phyloP scores from a whole-genome alignment of 192 early-diverging fungal species.

The Chytriomyces sp. region DNA sequence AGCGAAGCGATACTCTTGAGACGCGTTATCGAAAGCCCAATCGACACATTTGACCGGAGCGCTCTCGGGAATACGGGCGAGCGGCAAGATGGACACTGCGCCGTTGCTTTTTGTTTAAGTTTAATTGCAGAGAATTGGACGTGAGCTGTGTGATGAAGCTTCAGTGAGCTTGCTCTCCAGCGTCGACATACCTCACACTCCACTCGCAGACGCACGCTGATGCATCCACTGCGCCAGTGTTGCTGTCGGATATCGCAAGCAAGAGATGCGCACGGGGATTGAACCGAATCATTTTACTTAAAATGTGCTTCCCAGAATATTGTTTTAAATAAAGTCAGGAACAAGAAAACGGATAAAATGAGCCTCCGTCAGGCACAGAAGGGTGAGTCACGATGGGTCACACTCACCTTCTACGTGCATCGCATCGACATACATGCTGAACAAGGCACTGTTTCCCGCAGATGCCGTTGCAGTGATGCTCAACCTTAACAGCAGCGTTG shows the following conservation, averaged over 20 bases:
- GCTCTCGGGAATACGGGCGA: conserved; percentile 1
- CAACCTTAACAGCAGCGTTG: conserved; percentile 71
- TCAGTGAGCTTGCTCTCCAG: no score
- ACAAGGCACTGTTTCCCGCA: conserved; percentile 29
- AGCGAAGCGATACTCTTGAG: not conserved
- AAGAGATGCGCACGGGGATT: no score
- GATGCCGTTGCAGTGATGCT: conserved; percentile 85
- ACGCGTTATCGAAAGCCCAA: not conserved
- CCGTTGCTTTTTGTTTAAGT: no score
- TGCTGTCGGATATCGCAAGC: no score
- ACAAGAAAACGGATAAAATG: not conserved
- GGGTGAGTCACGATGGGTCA: not conserved
- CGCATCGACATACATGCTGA: not conserved
- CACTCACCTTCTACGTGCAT: not conserved
- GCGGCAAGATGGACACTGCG: not conserved
- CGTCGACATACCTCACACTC: no score
- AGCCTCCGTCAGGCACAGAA: conserved; percentile 3
- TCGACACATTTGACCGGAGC: conserved; percentile 11
- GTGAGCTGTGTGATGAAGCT: no score
- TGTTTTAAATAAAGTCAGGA: not conserved
- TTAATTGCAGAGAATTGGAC: no score
- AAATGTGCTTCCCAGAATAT: not conserved
- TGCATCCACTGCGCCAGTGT: no score
- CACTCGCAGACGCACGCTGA: no score
- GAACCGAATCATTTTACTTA: no score